These are phyloP conservation scores for Dothistroma septosporum DNA, from an alignment of 2,329 filamentous ascomycete genomes.

Conservation along the genomic window DNA sequence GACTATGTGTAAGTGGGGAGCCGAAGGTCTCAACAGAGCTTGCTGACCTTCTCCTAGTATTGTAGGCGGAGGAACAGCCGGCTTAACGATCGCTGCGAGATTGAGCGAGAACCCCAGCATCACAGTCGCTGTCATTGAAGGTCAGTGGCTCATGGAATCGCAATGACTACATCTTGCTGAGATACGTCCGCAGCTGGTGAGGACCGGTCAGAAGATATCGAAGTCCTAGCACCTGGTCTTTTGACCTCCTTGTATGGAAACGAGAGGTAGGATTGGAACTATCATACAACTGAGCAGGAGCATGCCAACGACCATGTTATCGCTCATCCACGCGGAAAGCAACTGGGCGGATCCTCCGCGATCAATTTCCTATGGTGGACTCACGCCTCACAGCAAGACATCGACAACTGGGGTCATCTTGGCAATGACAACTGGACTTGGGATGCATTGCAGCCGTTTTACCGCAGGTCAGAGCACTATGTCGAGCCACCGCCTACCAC, in stretches of 20 bases:
- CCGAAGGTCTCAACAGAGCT: neutral
- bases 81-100: constrained; percentile 26
- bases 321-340: constrained; percentile 30
- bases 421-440: constrained; percentile 38
- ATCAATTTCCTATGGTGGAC: constrained; percentile 34
- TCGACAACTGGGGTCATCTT: constrained; percentile 34
- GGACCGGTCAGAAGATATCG: constrained; percentile 10
- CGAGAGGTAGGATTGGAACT: constrained; percentile 19
- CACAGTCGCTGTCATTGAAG: constrained; percentile 31
- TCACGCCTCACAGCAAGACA: constrained; percentile 14
- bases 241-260: constrained; percentile 15
- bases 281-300: constrained; percentile 13
- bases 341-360: constrained; percentile 37
- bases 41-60: constrained; percentile 10
- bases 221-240: constrained; percentile 16
- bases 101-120: constrained; percentile 26
- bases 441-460: constrained; percentile 15
- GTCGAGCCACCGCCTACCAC: constrained; percentile 4
- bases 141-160: constrained; percentile 11
- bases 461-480: constrained; percentile 10
- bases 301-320: constrained; percentile 9
- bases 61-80: constrained; percentile 30
- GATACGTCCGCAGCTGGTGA: neutral
- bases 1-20: constrained; percentile 10
- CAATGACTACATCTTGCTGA: neutral